Base-by-base conservation (phyloP, 129 eudicot genomes). In the Centrapalus pauciflorus region DNA sequence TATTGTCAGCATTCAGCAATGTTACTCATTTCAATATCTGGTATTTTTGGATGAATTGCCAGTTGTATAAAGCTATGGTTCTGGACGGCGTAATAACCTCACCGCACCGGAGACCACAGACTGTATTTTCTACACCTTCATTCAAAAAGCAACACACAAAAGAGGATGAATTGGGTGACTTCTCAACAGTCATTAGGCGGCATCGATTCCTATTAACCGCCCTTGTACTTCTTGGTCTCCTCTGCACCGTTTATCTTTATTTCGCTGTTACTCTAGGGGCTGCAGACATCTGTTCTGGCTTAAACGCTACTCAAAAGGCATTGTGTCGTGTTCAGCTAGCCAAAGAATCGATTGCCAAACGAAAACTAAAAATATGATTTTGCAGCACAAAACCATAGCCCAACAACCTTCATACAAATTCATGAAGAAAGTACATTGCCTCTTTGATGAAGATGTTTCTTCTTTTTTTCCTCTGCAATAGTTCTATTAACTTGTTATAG, bases 141-240 rank as follows among this genome's bases (percentile, higher is more conserved):
- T 21, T 70, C 0, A 83, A 58, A 73, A 87, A 70, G 63, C 80
- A 79, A 28, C 66, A 61, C 72, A 59, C 79, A 16, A 77, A 76
- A n/a, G 85, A 79, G 12, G 86, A 79, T 67, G 96, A 89, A 59
- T 49, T 85, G 13, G 91, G 89, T 28, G 83, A 83, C 80, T 91
- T 75, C 30, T 78, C 96, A 4, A 72, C 90, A 5, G 71, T 91
- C 26, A 10, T 87, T 25, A 82, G 76, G 67, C 80, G 97, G 13
- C 97, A 91, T 64, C 96, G 88, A 3, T 91, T 78, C 76, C 94
- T 91, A 37, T 80, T 91, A 19, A 85, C 90, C 4, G 96, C 97
- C n/a, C 96, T 91, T 38, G 83, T 33, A 68, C 94, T 91, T 32
- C 87, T 91, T 17, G 74, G 80, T 17, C 38, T 87, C 20, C 86